Evolutionary conservation across 306 rosid genomes (phyloP).

Genomic region (Trifolium repens): DNA sequence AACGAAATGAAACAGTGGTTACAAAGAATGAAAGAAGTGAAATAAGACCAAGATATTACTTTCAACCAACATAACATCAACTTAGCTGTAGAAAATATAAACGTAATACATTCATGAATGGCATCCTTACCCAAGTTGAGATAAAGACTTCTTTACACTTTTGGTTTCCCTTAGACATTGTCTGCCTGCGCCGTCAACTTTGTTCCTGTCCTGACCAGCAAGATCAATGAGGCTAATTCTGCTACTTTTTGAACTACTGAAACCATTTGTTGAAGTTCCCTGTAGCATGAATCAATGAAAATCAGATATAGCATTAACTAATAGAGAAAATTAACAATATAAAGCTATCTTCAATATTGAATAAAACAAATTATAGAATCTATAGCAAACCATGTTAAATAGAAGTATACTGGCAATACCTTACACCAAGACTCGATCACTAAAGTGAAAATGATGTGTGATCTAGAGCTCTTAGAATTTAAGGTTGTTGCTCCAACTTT

Average conservation of each 20-base stretch:
- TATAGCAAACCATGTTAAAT: conserved; percentile 11
- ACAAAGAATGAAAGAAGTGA: conserved; percentile 27
- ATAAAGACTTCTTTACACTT: conserved; percentile 81
- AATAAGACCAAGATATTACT: not conserved
- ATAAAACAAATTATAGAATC: not conserved
- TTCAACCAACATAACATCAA: conserved; percentile 19
- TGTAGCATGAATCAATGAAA: conserved; percentile 45
- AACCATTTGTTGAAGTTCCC: conserved; percentile 76
- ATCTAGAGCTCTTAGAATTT: conserved; percentile 91
- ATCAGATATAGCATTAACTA: conserved; percentile 17
- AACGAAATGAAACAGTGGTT: conserved; percentile 42
- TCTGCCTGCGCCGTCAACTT: conserved; percentile 63
- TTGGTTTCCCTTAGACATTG: conserved; percentile 66
- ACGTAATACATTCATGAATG: conserved; percentile 22
- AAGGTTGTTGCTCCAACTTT: conserved; percentile 89
- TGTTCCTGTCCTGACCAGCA: conserved; percentile 82
- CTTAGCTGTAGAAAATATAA: conserved; percentile 4
- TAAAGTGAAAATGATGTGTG: conserved; percentile 86
- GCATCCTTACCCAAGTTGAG: conserved; percentile 85
- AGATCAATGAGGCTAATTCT: conserved; percentile 92
- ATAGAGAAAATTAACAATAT: conserved; percentile 10
- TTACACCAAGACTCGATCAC: conserved; percentile 91
- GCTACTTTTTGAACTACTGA: conserved; percentile 94
- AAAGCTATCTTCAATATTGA: conserved; percentile 12
- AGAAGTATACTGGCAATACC: conserved; percentile 55